These are phyloP conservation scores for Hypoxylon rubiginosum DNA, from an alignment of 2,329 filamentous ascomycete genomes.

Conservation along the genomic window DNA sequence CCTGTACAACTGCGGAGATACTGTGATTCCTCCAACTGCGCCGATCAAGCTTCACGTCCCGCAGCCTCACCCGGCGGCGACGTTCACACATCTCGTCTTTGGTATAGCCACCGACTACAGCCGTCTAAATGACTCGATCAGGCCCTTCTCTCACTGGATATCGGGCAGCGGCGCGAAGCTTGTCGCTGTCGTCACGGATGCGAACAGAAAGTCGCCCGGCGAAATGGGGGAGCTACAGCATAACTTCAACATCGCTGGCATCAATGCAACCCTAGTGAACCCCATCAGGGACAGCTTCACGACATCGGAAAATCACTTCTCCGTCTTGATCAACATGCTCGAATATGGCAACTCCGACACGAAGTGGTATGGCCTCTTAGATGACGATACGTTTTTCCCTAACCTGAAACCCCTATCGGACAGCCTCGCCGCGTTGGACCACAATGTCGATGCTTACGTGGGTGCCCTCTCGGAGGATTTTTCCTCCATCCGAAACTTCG, in stretches of 20 bases:
- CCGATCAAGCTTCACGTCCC: constrained; percentile 64
- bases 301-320: constrained; percentile 70
- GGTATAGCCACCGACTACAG: constrained; percentile 68
- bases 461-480: constrained; percentile 71
- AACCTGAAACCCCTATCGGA: constrained; percentile 64
- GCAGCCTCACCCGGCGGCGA: constrained; percentile 56
- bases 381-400: constrained; percentile 75
- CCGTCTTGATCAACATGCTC: constrained; percentile 65
- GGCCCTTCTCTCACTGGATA: constrained; percentile 69
- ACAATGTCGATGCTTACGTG: constrained; percentile 64
- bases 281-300: constrained; percentile 54
- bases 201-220: constrained; percentile 47
- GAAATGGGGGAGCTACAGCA: constrained; percentile 53
- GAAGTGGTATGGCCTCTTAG: constrained; percentile 69
- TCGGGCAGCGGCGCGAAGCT: constrained; percentile 64
- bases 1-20: constrained; percentile 48
- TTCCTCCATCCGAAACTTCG: constrained; percentile 64
- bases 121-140: constrained; percentile 64
- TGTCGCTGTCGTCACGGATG: constrained; percentile 65
- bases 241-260: constrained; percentile 50
- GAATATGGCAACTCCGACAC: constrained; percentile 59
- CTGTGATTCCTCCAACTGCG: constrained; percentile 54
- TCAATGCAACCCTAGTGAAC: constrained; percentile 53
- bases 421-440: constrained; percentile 63
- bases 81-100: constrained; percentile 67